These are phyloP conservation scores for Tolypocladium nubicola DNA, from an alignment of 2,329 filamentous ascomycete genomes.

Conservation along the genomic window DNA sequence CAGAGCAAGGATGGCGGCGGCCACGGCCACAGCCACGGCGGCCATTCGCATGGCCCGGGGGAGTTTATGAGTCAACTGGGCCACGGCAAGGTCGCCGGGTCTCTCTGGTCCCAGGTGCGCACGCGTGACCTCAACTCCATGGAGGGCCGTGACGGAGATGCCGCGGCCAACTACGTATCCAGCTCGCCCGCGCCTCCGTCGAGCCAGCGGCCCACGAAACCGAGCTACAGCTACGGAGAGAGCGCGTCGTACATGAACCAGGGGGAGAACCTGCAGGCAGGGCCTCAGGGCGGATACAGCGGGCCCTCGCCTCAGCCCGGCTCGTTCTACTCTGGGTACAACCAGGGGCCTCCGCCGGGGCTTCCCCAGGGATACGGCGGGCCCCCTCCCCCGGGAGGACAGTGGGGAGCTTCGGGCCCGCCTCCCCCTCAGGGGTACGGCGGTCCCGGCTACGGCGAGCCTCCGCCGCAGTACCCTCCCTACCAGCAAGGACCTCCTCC, in stretches of 20 bases:
- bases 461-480: constrained; percentile 11
- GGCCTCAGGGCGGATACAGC: constrained; percentile 14
- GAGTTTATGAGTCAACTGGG: constrained; percentile 32
- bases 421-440: constrained; percentile 8
- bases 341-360: constrained; percentile 15
- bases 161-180: constrained; percentile 25
- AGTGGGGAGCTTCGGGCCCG: constrained; percentile 5
- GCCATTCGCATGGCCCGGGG: constrained; percentile 31
- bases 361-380: constrained; percentile 15
- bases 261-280: constrained; percentile 9
- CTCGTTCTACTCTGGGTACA: constrained; percentile 21
- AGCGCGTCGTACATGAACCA: constrained; percentile 18
- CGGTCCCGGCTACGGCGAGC: constrained; percentile 12
- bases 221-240: constrained; percentile 30
- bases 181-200: constrained; percentile 25
- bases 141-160: constrained; percentile 34
- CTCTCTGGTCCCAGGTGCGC: constrained; percentile 51
- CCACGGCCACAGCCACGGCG: constrained; percentile 13
- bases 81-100: constrained; percentile 47
- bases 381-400: constrained; percentile 8
- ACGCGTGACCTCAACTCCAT: constrained; percentile 46
- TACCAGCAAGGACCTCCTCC: constrained; percentile 12
- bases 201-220: constrained; percentile 17
- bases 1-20: constrained; percentile 16
- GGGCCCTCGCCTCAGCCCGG: constrained; percentile 22